Percentiles rank a stretch among this genome's conserved stretches.
phyloP scores from a whole-genome alignment of 352 stramenopile genomes.

The Phytopythium boreale region DNA sequence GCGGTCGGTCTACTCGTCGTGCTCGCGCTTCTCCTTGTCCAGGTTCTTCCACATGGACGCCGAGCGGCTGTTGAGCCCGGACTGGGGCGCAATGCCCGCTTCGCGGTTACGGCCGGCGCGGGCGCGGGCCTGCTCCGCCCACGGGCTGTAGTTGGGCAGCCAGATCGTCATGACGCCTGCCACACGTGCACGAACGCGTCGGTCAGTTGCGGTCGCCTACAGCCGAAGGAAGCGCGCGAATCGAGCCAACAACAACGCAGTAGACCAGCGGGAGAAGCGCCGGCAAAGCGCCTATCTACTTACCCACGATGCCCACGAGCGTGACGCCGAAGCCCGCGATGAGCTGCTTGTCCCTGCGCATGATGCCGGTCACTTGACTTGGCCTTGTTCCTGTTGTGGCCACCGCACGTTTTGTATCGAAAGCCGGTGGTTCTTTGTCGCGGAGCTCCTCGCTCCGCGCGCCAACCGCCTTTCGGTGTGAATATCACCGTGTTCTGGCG shows the following conservation, averaged over 20 bases:
- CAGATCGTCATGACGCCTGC: constrained; percentile 32
- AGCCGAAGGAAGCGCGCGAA: no score
- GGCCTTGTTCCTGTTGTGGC: no score
- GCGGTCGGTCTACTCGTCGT: not conserved
- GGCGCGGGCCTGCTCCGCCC: constrained; percentile 35
- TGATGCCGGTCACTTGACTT: constrained; percentile 3
- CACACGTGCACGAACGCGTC: no score
- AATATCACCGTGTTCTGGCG: not conserved
- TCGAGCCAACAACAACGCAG: no score
- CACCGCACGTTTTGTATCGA: no score
- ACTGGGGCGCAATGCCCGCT: not conserved
- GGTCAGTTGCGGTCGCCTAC: no score
- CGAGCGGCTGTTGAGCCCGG: constrained; percentile 13
- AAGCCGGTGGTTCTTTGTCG: no score
- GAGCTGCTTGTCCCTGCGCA: constrained; percentile 27
- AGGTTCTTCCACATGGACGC: constrained; percentile 54
- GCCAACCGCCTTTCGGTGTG: not conserved
- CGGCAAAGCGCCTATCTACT: not conserved
- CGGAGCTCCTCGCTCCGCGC: no score
- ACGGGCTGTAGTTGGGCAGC: constrained; percentile 39
- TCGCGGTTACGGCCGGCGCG: constrained; percentile 24
- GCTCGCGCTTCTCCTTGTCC: constrained; percentile 26
- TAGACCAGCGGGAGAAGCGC: no score
- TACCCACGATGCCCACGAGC: constrained; percentile 29
- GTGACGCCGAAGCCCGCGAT: constrained; percentile 33